Evolutionary conservation across 2,329 filamentous ascomycete species (phyloP).

Genomic region (Fusarium cyanostomum): DNA sequence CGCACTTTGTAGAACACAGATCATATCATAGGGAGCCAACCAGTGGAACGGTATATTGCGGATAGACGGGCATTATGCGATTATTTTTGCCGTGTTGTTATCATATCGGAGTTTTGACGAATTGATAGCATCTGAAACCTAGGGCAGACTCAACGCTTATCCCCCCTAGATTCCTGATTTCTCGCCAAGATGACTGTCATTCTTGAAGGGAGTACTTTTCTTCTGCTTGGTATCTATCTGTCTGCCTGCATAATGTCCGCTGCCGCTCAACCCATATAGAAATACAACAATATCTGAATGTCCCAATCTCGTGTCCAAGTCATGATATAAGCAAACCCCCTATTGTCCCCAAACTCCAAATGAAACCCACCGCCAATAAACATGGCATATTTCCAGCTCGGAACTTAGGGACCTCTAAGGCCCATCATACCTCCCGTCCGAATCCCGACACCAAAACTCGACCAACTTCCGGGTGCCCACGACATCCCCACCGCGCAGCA

Average conservation of each 20-base stretch:
- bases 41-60: not conserved
- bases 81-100: not conserved
- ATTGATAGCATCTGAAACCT: not conserved
- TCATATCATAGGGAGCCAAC: not conserved
- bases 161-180: not conserved
- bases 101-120: not conserved
- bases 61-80: slow-evolving; percentile 10
- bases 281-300: slow-evolving; percentile 10
- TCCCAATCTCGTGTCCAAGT: slow-evolving; percentile 13
- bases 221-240: slow-evolving; percentile 26
- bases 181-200: not conserved
- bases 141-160: no score
- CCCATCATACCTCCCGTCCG: slow-evolving; percentile 50
- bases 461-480: slow-evolving; percentile 76
- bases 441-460: slow-evolving; percentile 70
- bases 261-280: slow-evolving; percentile 18
- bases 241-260: slow-evolving; percentile 9
- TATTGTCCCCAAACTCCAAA: slow-evolving; percentile 32
- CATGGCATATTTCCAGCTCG: not conserved
- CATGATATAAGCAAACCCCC: slow-evolving; percentile 6
- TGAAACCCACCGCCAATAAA: not conserved
- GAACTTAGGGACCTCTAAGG: slow-evolving; percentile 26
- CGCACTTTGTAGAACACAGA: slow-evolving; percentile 4
- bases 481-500: slow-evolving; percentile 73
- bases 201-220: not conserved